Conservation (phyloP, 2,329 filamentous ascomycete species). For the Acephala macrosclerotiorum region DNA sequence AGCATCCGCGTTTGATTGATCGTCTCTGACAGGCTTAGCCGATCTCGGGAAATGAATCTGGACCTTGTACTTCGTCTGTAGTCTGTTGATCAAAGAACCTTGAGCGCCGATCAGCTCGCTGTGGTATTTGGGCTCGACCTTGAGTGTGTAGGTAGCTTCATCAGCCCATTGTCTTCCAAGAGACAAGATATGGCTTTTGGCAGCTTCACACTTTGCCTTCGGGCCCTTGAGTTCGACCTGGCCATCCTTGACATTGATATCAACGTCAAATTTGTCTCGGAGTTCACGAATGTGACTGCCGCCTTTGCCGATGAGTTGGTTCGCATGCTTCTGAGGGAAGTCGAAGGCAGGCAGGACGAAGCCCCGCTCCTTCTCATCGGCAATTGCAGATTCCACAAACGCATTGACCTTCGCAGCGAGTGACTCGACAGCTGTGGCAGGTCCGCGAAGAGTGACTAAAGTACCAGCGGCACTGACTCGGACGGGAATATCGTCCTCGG, state of each 20-base stretch:
- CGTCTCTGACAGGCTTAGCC: constrained; percentile 70
- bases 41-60: constrained; percentile 90
- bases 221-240: constrained; percentile 96
- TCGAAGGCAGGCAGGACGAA: constrained; percentile 82
- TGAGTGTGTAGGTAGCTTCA: constrained; percentile 85
- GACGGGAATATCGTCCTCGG: constrained; percentile 65
- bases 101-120: constrained; percentile 90
- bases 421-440: constrained; percentile 73
- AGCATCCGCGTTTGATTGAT: constrained; percentile 73
- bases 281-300: constrained; percentile 72
- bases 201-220: constrained; percentile 89
- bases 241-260: constrained; percentile 90
- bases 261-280: constrained; percentile 71
- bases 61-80: constrained; percentile 93
- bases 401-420: constrained; percentile 76
- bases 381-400: constrained; percentile 87
- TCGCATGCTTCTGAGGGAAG: constrained; percentile 94
- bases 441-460: constrained; percentile 78
- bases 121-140: constrained; percentile 94
- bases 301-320: constrained; percentile 77
- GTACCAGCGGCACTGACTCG: constrained; percentile 66
- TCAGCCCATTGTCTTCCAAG: constrained; percentile 87
- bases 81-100: constrained; percentile 86
- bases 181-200: constrained; percentile 80
- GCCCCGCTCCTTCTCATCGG: constrained; percentile 92